Base-by-base conservation (phyloP, 345 rosid genomes). In the Citrus australasica region DNA sequence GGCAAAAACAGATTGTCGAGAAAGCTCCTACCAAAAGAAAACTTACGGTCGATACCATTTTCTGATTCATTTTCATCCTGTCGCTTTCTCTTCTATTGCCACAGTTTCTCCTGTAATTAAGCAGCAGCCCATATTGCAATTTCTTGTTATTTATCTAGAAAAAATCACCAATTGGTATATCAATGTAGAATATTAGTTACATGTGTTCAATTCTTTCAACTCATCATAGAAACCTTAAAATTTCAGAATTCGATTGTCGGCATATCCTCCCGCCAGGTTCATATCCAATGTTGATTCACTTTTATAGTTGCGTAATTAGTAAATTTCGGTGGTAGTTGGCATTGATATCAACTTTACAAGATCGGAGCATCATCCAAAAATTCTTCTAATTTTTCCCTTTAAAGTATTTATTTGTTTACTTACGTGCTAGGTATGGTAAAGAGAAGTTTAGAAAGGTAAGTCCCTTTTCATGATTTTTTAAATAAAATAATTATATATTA, bases 21-120 rank as follows among this genome's bases (percentile, higher is more conserved):
- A 90, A 91, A 48, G 82, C 89, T 65, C 97, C 94, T 3, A 90
- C 94, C 0, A 95, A 89, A 81, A 82, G 97, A 79, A 95, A 90
- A 93, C 95, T 93, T 56, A 91, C 87, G 21, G 83, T 90, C 24
- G 99, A 95, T 82, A 94, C 99, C 78, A 86, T 93, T 68, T 92
- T 87, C 89, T 93, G 92, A 89, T 79, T 76, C 55, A 16, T 71
- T 79, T 67, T 53, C 19, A 3, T 30, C 38, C 27, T 38, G 24
- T 2, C 5, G 17, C 17, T 3, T 46, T 46, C 35, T 56, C 30
- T 3, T n/a, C 35, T 30, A 65, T 59, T 16, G 22, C 24, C 8
- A 33, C 60, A 22, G 40, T 51, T 59, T 22, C 66, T 38, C 64
- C 59, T 61, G 81, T 75, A 76, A 70, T 70, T 69, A 75, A 70